phyloP scores from a whole-genome alignment of 2,329 filamentous ascomycete species.

The Colletotrichum limetticola region DNA sequence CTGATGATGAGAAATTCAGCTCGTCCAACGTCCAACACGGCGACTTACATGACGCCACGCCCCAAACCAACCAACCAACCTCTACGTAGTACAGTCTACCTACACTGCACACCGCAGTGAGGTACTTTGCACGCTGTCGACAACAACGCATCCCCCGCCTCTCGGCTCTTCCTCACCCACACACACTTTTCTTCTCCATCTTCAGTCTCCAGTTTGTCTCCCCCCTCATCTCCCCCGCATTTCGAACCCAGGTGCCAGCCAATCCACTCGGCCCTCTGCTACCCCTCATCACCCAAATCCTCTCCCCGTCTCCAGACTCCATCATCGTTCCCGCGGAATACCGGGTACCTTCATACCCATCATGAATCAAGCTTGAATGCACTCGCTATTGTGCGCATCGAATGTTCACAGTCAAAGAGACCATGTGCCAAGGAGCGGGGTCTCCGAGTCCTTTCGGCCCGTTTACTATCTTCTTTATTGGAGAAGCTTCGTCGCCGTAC shows the following conservation, averaged over 20 bases:
- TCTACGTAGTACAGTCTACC: too few species aligned
- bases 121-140: not conserved
- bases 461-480: conserved; percentile 3
- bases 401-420: not conserved
- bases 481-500: not conserved
- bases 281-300: conserved; percentile 6
- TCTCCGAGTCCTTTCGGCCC: conserved; percentile 23
- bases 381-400: not conserved
- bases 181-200: conserved; percentile 3
- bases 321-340: not conserved
- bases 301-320: not conserved
- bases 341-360: not conserved
- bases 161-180: conserved; percentile 3
- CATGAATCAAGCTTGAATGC: not conserved
- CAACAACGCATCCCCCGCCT: conserved; percentile 5
- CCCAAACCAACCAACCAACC: not conserved
- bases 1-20: not conserved
- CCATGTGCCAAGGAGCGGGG: conserved; percentile 22
- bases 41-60: conserved; percentile 6
- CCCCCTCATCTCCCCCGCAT: conserved; percentile 29
- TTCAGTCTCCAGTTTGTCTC: not conserved
- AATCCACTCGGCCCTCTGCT: not conserved
- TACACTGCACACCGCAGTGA: too few species aligned
- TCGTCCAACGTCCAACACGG: not conserved
- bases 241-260: not conserved